Evolutionary conservation across 2,329 filamentous ascomycete species (phyloP).

Genomic region (Fonsecaea pedrosoi): DNA sequence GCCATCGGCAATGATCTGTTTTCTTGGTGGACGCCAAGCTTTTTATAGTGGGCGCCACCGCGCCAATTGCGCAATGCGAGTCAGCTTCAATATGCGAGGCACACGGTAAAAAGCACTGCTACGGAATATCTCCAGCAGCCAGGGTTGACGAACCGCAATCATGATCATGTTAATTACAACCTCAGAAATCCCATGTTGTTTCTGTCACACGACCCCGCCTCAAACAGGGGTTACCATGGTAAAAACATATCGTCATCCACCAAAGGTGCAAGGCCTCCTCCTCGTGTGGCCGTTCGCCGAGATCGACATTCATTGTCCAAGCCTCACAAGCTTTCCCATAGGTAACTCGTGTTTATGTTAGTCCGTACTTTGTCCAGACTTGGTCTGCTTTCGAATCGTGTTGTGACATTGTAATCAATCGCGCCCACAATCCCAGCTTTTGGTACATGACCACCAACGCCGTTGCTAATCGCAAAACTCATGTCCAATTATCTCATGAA

Average conservation of each 20-base stretch:
- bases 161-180: background rate
- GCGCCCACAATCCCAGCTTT: background rate
- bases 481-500: constrained; percentile 12
- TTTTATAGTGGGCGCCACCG: background rate
- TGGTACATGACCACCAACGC: constrained; percentile 45
- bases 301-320: constrained; percentile 3
- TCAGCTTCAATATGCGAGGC: background rate
- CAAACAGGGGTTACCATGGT: too few species aligned
- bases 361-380: background rate
- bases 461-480: constrained; percentile 11
- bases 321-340: background rate
- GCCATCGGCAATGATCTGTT: constrained; percentile 7
- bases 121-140: background rate
- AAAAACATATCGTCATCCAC: background rate
- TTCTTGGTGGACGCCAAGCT: background rate
- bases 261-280: background rate
- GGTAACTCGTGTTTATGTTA: background rate
- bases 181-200: background rate
- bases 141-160: background rate
- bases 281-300: background rate
- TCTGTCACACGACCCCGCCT: background rate
- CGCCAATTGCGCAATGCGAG: background rate
- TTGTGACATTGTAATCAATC: background rate
- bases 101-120: background rate
- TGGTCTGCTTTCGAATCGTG: background rate